Evolutionary conservation across 768 basidiomycete species (phyloP), one percentile per base, ranked within the genome.

Genomic region (Phanerochaete sordida): DNA sequence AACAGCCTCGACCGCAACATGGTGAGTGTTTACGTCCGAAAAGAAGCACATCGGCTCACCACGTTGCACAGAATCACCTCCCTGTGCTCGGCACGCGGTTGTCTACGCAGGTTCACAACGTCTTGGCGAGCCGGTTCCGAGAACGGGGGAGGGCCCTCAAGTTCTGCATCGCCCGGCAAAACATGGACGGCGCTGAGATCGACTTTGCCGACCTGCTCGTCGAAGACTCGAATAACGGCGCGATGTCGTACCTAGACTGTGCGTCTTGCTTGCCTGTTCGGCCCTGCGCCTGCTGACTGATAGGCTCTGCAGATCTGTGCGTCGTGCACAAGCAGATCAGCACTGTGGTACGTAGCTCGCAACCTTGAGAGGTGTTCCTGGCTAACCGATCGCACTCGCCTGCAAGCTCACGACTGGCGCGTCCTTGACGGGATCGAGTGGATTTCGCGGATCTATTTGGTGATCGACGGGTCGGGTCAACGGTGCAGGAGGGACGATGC

Each of bases 151-250:
- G 84, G 3, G 66, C 72, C 33, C 76, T 79, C 7, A 90, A 85
- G 69, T 77, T 95, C 65, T 75, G 85, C 35, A 80, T 98, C 27
- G 91, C 92, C 0, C 84, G 97, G 9, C 97, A 98, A 71, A 93
- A 97, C 69, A 78, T 95, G 71, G 97, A 99, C 69, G 96, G 85
- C 13, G 77, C 85, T 54, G 96, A 99, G 76, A 84, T 98, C 47
- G 97, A 98, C 72, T 98, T 96, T 68, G 91, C 90, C 64, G 97
- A 99, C 75, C 91, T 97, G 91, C 80, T 99, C 13, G 86, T 97
- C 26, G 97, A 99, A 76, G 97, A 99, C 74, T 84, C 89, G 71
- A 99, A 99, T 69, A 97, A 96, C 66, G 95, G 91, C n/a, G 89
- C 88, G 0, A 83, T 95, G 85, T 88, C 91, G 1, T 97, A 96